Evolutionary conservation across 2,329 filamentous ascomycete species (phyloP).

Genomic region (Ophiocordyceps polyrhachis-furcata): DNA sequence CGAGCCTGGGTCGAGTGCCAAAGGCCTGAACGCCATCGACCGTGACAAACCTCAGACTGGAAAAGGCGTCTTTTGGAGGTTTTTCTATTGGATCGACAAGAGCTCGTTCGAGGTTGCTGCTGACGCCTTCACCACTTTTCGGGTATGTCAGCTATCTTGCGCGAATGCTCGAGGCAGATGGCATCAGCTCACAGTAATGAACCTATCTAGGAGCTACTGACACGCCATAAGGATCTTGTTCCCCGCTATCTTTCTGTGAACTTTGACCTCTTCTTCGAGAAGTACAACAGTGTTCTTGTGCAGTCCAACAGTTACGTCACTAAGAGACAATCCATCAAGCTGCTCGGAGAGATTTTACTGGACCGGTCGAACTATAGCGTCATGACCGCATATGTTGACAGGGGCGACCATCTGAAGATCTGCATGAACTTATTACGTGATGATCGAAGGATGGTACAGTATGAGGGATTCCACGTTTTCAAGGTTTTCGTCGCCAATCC

Average conservation of each 20-base stretch:
- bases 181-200: background rate
- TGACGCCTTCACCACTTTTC: slow-evolving; percentile 93
- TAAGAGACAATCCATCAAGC: slow-evolving; percentile 93
- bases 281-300: slow-evolving; percentile 74
- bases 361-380: slow-evolving; percentile 94
- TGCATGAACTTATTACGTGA: slow-evolving; percentile 95
- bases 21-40: slow-evolving; percentile 61
- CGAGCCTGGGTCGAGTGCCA: slow-evolving; percentile 48
- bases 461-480: slow-evolving; percentile 98
- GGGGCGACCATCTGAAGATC: slow-evolving; percentile 88
- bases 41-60: slow-evolving; percentile 58
- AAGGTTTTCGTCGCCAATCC: slow-evolving; percentile 99
- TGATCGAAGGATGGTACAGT: slow-evolving; percentile 97
- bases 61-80: slow-evolving; percentile 82
- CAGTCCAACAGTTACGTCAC: slow-evolving; percentile 95
- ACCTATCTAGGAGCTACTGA: slow-evolving; percentile 58
- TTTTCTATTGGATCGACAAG: slow-evolving; percentile 95
- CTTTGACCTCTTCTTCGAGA: slow-evolving; percentile 82
- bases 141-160: slow-evolving; percentile 33
- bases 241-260: slow-evolving; percentile 76
- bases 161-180: too few relatives aligned
- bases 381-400: slow-evolving; percentile 94
- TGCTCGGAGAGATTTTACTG: slow-evolving; percentile 83
- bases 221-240: slow-evolving; percentile 81
- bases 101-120: slow-evolving; percentile 92